Evolutionary conservation across 352 stramenopile species (phyloP).

Genomic region (Aphanomyces stellatus): DNA sequence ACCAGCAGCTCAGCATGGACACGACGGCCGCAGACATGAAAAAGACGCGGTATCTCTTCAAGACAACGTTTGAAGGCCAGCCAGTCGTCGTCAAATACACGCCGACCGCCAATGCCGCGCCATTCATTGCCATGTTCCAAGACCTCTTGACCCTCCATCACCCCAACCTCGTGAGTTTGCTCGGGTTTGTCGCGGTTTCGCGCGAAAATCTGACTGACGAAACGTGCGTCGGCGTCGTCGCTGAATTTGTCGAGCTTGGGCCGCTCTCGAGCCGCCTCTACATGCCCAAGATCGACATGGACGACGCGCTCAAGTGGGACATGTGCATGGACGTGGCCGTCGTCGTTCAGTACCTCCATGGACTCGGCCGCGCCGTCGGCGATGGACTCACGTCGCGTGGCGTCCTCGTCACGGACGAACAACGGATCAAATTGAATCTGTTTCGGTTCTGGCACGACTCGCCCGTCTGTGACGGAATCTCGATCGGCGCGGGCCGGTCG

Average conservation of each 20-base stretch:
- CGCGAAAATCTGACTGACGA: not conserved
- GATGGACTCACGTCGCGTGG: constrained; percentile 40
- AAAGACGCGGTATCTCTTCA: not conserved
- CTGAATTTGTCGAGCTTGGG: not conserved
- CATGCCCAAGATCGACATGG: not conserved
- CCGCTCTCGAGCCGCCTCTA: not conserved
- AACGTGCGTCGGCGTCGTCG: constrained; percentile 6
- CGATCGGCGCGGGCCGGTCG: constrained; percentile 42
- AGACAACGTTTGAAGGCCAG: not conserved
- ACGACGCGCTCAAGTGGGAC: constrained; percentile 14
- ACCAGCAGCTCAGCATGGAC: not conserved
- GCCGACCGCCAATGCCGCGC: not conserved
- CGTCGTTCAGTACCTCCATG: constrained; percentile 55
- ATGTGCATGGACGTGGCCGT: constrained; percentile 62
- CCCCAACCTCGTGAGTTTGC: not conserved
- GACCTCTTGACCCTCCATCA: not conserved
- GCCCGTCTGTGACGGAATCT: constrained; percentile 19
- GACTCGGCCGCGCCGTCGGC: constrained; percentile 33
- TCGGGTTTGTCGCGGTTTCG: not conserved
- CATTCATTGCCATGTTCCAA: not conserved
- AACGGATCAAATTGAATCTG: constrained; percentile 50
- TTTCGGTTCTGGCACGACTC: constrained; percentile 38
- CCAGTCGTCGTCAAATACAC: constrained; percentile 8
- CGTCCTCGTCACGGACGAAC: constrained; percentile 40
- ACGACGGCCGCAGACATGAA: not conserved